These are phyloP conservation scores for Fusarium pseudoanthophilum DNA, from an alignment of 2,329 filamentous ascomycete species.

Conservation along the genomic window DNA sequence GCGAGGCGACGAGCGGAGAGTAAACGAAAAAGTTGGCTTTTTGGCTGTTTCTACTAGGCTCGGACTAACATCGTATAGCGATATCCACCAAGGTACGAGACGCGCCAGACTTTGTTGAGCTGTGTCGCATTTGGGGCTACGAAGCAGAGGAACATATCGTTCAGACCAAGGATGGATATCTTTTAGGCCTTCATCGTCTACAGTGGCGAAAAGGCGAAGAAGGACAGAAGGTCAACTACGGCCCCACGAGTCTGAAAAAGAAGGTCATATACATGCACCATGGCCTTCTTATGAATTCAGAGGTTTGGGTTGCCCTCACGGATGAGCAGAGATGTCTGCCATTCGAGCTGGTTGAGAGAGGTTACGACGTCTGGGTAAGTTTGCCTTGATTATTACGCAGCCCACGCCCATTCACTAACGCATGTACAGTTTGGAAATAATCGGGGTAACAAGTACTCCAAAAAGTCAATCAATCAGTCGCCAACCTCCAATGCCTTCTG, in stretches of 20 bases:
- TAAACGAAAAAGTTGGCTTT: constrained; percentile 69
- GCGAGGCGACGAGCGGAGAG: constrained; percentile 74
- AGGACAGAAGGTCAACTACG: constrained; percentile 78
- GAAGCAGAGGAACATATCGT: constrained; percentile 96
- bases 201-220: constrained; percentile 87
- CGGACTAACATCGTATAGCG: constrained; percentile 67
- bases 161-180: constrained; percentile 92
- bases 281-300: constrained; percentile 97
- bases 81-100: constrained; percentile 83
- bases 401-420: constrained; percentile 40
- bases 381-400: neutral
- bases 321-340: constrained; percentile 87
- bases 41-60: constrained; percentile 48
- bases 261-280: constrained; percentile 95
- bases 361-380: constrained; percentile 93
- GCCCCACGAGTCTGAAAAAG: constrained; percentile 75
- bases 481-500: constrained; percentile 85
- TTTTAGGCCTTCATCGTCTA: constrained; percentile 88
- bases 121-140: constrained; percentile 93
- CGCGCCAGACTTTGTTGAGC: constrained; percentile 90
- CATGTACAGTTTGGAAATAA: constrained; percentile 84
- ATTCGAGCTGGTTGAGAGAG: constrained; percentile 87
- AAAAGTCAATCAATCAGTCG: constrained; percentile 83
- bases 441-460: constrained; percentile 98
- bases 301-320: constrained; percentile 96